phyloP scores from a whole-genome alignment of 2,329 filamentous ascomycete species.

The Scedosporium dehoogii region DNA sequence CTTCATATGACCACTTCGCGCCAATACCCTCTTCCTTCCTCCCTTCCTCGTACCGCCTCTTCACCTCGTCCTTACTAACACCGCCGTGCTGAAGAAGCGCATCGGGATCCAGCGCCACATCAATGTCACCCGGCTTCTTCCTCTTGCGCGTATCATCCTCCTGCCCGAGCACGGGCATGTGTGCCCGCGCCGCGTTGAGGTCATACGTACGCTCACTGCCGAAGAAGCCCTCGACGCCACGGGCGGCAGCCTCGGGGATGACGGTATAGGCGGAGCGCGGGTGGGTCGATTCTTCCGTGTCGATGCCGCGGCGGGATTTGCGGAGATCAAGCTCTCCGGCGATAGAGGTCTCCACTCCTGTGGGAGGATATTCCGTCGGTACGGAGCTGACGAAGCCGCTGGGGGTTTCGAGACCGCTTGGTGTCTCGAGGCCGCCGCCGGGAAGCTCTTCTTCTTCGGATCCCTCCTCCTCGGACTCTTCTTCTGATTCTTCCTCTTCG shows the following conservation, averaged over 20 bases:
- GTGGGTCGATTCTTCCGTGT: constrained; percentile 70
- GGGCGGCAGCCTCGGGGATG: constrained; percentile 56
- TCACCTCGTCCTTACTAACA: constrained; percentile 75
- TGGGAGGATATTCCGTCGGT: constrained; percentile 66
- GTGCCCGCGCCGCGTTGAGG: constrained; percentile 45
- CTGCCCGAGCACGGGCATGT: constrained; percentile 65
- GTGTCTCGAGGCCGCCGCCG: constrained; percentile 59
- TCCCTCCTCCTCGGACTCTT: constrained; percentile 60
- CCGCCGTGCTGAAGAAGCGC: constrained; percentile 64
- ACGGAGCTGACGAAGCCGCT: constrained; percentile 71
- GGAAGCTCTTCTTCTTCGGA: constrained; percentile 49
- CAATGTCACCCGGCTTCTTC: constrained; percentile 94
- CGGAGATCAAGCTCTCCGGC: constrained; percentile 84
- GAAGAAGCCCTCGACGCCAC: constrained; percentile 88
- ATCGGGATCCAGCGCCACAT: constrained; percentile 85
- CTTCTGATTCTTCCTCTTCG: constrained; percentile 62
- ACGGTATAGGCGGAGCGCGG: constrained; percentile 81
- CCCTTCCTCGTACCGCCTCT: constrained; percentile 68
- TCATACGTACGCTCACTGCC: constrained; percentile 92
- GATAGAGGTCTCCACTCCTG: constrained; percentile 61
- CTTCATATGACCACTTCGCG: constrained; percentile 64
- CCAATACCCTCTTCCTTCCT: constrained; percentile 55
- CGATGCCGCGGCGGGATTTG: constrained; percentile 70
- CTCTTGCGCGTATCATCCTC: constrained; percentile 72
- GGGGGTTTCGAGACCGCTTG: constrained; percentile 69